Evolutionary conservation across 805 yeast species (phyloP), one percentile per base, ranked within the genome.

Genomic region (Kodamaea kaohsiungensis): DNA sequence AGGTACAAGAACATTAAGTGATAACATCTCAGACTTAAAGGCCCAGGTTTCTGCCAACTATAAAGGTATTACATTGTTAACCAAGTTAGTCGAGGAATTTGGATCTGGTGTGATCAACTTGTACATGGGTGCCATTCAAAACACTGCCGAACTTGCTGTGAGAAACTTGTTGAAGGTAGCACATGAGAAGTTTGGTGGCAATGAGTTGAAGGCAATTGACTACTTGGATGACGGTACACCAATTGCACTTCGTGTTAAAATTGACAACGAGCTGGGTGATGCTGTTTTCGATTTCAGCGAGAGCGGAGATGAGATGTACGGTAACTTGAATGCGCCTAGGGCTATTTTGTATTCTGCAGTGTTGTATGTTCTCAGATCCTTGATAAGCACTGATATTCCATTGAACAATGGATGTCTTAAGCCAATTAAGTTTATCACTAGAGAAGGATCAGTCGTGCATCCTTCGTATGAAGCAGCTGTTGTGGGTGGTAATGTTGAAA

Each of bases 321-420:
- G 96, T 25, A 93, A 93, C 67, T 78, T 90, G 70, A 93, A 95
- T 69, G 97, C 98, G 0, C 98, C 99, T 0, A 83, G 79, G 59
- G 96, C 98, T 0, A 90, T 95, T 58, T 87, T 96, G 1, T 84
- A 84, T 64, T 88, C 96, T 25, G 97, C 98, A 0, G 86, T 93
- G 53, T 79, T 93, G 43, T 93, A 93, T 69, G 91, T 93, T 56
- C 72, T 93, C 63, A 75, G 99, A 56, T 87, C 96, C 53, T 76
- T 93, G 65, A 92, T 93, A 37, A 85, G 88, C 57, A 90, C 86
- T 58, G 91, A 89, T 58, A 91, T 93, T 54, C 99, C 99, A 0
- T 77, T 93, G 65, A 93, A 93, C 67, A 96, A 91, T 66, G 98
- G 99, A 7, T 93, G 97, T 68, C 76, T 93, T 59, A 75, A 81